phyloP scores from a whole-genome alignment of 1,284 basidiomycete species.

The Apiotrichum montevideense region DNA sequence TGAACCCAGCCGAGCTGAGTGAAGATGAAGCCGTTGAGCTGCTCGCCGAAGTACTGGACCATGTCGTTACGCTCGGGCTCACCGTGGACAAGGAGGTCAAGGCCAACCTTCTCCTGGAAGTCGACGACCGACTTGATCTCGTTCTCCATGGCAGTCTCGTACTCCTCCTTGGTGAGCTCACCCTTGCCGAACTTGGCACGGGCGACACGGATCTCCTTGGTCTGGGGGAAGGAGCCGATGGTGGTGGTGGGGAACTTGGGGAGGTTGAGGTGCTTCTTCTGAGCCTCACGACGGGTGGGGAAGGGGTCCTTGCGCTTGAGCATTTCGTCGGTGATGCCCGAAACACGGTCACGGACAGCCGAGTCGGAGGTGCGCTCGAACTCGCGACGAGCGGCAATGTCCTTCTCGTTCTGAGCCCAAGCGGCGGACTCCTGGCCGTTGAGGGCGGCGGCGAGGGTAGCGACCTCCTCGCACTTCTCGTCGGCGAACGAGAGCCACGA shows the following conservation, averaged over 20 bases:
- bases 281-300: slow-evolving; percentile 77
- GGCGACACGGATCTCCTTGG: slow-evolving; percentile 95
- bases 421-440: slow-evolving; percentile 70
- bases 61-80: slow-evolving; percentile 99
- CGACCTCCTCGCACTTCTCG: slow-evolving; percentile 92
- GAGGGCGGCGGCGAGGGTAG: slow-evolving; percentile 74
- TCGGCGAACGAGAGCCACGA: slow-evolving; percentile 99
- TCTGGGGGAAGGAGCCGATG: slow-evolving; percentile 99
- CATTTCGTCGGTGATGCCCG: slow-evolving; percentile 80
- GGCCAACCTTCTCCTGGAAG: slow-evolving; percentile 93
- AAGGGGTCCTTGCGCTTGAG: slow-evolving; percentile 89
- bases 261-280: slow-evolving; percentile 81
- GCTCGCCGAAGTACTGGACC: slow-evolving; percentile 99
- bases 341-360: slow-evolving; percentile 90
- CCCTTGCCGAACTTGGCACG: slow-evolving; percentile 93
- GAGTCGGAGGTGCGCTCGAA: slow-evolving; percentile 96
- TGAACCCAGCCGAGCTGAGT: slow-evolving; percentile 97
- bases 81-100: slow-evolving; percentile 97
- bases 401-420: slow-evolving; percentile 79
- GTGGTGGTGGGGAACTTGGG: slow-evolving; percentile 99
- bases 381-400: slow-evolving; percentile 90
- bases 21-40: slow-evolving; percentile 81
- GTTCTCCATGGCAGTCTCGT: slow-evolving; percentile 98
- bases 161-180: slow-evolving; percentile 79
- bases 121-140: slow-evolving; percentile 91